Base-by-base conservation (phyloP, 345 rosid genomes). In the Salix koriyanagi region DNA sequence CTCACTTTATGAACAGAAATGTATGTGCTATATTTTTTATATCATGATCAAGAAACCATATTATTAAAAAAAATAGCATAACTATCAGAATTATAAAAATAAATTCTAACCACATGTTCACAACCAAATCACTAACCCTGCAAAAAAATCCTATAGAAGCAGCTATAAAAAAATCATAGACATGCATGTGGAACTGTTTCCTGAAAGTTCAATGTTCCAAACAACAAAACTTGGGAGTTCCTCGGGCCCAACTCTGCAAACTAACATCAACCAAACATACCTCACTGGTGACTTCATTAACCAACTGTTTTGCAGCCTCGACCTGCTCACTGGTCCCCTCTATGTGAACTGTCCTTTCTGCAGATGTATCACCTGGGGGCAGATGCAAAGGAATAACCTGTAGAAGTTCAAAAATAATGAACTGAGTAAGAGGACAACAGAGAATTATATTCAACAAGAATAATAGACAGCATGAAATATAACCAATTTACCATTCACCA, bases 371-470 rank as follows among this genome's bases (percentile, higher is more conserved):
- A 70, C 98, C 98, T 13, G 99, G 97, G 28, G 99, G 98, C 54
- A 92, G 86, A 86, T 94, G 99, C 89, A 96, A 80, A 26, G 99
- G 99, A 74, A 96, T 90, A 75, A 96, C 98, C 99, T 96, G 87
- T 50, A 76, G 46, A 74, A 56, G 28, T 30, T 67, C 58, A 72
- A 60, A 60, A 39, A 52, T 69, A 14, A 32, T 7, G n/a, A 18
- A 16, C 26, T 2, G 2, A 7, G 8, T 26, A 34, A 69, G 23
- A 69, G 7, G 32, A 69, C 2, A 65, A 34, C 39, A 15, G n/a
- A 30, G 19, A 30, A 66, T 36, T 37, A 34, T 18, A 66, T 25
- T 30, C 28, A 23, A 23, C 14, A 8, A 58, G 64, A 56, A n/a
- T 58, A 58, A 10, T 23, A 10, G 28, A 58, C 14, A 58, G 64